Base-by-base conservation (phyloP, 2,329 filamentous ascomycete genomes). In the Ophidiomyces ophidiicola region DNA sequence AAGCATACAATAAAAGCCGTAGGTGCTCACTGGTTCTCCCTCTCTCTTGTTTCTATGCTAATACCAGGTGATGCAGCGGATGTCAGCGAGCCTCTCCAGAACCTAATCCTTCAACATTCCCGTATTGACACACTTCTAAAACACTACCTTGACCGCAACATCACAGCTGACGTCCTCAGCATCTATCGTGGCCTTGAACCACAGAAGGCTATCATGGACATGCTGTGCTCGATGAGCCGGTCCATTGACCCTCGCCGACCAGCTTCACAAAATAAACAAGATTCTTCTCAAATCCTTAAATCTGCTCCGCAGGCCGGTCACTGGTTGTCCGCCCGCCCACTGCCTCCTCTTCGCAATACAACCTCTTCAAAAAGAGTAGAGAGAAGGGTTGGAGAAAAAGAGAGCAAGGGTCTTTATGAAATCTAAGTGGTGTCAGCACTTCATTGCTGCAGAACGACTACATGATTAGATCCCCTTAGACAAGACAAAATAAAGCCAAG, bases 401-500 rank as follows among this genome's bases (percentile, higher is more conserved):
- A n/a, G n/a, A n/a, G n/a, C n/a, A n/a, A n/a, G n/a, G n/a, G n/a
- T n/a, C n/a, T n/a, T n/a, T n/a, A n/a, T n/a, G n/a, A n/a, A n/a
- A n/a, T n/a, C n/a, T n/a, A n/a, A n/a, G n/a, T n/a, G n/a, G n/a
- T n/a, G n/a, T n/a, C n/a, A n/a, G n/a, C n/a, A n/a, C n/a, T n/a
- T n/a, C n/a, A n/a, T n/a, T n/a, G n/a, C n/a, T n/a, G n/a, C 29
- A 17, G 29, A 31, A 31, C 2, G n/a, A n/a, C n/a, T 11, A 20
- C 32, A 34, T 8, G 20, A 29, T 37, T 18, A 37, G 24, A 37
- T 19, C 7, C 28, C 28, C 28, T 36, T 39, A 15, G 49, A 50
- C 33, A 53, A 37, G 24, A 43, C 43, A 49, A 59, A 57, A 40
- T 50, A 52, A 11, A 60, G 47, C 53, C 51, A 60, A 26, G 53